Evolutionary conservation across 441 rosid species (phyloP), one percentile per base, ranked within the genome.

Genomic region (Eutrema salsugineum): DNA sequence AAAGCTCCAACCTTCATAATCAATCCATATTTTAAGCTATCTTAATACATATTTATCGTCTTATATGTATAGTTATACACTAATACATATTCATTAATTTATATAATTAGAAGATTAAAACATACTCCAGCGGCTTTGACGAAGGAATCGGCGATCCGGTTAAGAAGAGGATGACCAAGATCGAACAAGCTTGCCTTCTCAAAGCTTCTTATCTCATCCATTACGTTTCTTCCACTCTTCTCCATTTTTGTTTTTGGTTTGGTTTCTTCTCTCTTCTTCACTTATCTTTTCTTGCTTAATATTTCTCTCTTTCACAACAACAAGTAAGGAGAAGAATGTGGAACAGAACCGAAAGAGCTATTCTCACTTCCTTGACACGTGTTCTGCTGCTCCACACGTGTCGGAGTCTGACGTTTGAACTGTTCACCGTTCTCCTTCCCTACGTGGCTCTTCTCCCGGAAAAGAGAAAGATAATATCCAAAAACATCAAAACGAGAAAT

Each of bases 81-180:
- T 0, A 24, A 28, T 6, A 14, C 4, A 16, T 5, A 8, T 8
- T 7, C 10, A 35, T 6, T n/a, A n/a, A n/a, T 10, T 11, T 36
- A 11, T 2, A 30, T 17, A 30, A n/a, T n/a, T n/a, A n/a, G n/a
- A 35, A 27, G 2, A 7, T 33, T 6, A 56, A 10, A 56, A 46
- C 73, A 49, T 68, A 93, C 94, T 47, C 97, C 96, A 2, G 98
- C 99, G 51, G 97, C 96, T 80, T 84, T 92, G 53, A 92, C 83
- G 76, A 95, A 91, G 78, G 96, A 87, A 38, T 92, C 92, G 4
- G 98, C 88, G 66, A 91, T 66, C 62, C 93, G 90, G 78, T 92
- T 92, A 43, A 92, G 97, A 65, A 92, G 93, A 80, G 96, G 99
- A 75, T 91, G 98, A 39, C 98, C 97, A 27, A 95, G 84, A 76